Percentiles rank a stretch among this genome's conserved stretches.
Conservation (phyloP, 257 asterid species). For the Henckelia pumila region DNA sequence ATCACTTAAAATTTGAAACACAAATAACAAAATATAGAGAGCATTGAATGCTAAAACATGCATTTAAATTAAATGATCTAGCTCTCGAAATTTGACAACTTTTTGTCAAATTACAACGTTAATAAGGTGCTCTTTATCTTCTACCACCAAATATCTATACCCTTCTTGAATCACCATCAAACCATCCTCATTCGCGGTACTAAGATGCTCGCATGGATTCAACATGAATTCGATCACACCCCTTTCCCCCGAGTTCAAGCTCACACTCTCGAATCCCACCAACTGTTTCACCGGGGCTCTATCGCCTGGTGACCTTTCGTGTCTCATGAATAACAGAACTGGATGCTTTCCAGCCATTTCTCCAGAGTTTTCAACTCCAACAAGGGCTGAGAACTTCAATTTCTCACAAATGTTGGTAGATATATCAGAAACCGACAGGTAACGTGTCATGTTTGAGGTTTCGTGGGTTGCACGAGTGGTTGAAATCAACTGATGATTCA, state of each 20-base stretch:
- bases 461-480: conserved; percentile 2
- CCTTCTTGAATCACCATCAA: conserved; percentile 69
- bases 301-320: conserved; percentile 14
- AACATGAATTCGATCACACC: conserved; percentile 42
- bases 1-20: background rate
- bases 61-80: no score
- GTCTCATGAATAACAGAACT: conserved; percentile 49
- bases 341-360: conserved; percentile 63
- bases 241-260: conserved; percentile 43
- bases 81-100: background rate
- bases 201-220: conserved; percentile 73
- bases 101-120: conserved; percentile 42
- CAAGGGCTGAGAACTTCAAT: conserved; percentile 45
- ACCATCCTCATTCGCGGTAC: conserved; percentile 64
- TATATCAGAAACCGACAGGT: conserved; percentile 40
- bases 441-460: conserved; percentile 25
- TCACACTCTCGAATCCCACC: conserved; percentile 64
- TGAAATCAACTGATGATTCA: conserved; percentile 30
- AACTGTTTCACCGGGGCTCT: conserved; percentile 49
- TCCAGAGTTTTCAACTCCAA: conserved; percentile 59
- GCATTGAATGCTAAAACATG: background rate
- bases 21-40: background rate
- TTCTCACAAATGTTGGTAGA: conserved; percentile 46
- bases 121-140: conserved; percentile 51
- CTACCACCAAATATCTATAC: conserved; percentile 46